These are phyloP conservation scores for Ganoderma boninense DNA, from an alignment of 1,284 basidiomycete genomes.

Conservation along the genomic window DNA sequence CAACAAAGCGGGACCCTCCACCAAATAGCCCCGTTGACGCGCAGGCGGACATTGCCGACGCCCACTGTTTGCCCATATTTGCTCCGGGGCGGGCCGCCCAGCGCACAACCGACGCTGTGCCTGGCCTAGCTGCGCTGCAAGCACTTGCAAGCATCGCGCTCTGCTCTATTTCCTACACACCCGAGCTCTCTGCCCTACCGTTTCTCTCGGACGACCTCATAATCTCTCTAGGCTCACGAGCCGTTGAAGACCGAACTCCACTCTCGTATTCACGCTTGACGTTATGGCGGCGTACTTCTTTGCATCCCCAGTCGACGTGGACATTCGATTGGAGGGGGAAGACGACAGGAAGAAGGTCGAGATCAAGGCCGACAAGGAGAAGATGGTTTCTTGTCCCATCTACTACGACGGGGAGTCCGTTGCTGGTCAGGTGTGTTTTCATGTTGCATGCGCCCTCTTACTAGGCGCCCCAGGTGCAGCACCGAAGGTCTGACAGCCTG, in stretches of 20 bases:
- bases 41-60: not conserved
- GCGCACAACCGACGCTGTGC: not conserved
- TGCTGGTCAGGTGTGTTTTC: slow-evolving; percentile 77
- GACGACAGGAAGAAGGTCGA: slow-evolving; percentile 86
- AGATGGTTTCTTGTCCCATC: slow-evolving; percentile 85
- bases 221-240: not conserved
- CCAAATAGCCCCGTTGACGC: not conserved
- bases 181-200: not conserved
- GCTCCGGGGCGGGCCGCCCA: not conserved
- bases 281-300: slow-evolving; percentile 93
- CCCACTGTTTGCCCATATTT: slow-evolving; percentile 1
- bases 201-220: not conserved
- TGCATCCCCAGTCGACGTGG: slow-evolving; percentile 89
- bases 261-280: not conserved
- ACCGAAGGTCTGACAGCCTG: not conserved
- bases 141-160: too few relatives aligned
- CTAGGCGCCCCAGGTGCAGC: not conserved
- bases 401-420: slow-evolving; percentile 97
- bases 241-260: not conserved
- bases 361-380: slow-evolving; percentile 82
- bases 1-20: too few relatives aligned
- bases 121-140: not conserved
- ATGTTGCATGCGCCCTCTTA: slow-evolving; percentile 9
- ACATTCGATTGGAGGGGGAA: slow-evolving; percentile 89
- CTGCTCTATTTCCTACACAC: not conserved